Evolutionary conservation across 192 early-diverging fungal species (phyloP).

Genomic region (Rhizophagus sp.): DNA sequence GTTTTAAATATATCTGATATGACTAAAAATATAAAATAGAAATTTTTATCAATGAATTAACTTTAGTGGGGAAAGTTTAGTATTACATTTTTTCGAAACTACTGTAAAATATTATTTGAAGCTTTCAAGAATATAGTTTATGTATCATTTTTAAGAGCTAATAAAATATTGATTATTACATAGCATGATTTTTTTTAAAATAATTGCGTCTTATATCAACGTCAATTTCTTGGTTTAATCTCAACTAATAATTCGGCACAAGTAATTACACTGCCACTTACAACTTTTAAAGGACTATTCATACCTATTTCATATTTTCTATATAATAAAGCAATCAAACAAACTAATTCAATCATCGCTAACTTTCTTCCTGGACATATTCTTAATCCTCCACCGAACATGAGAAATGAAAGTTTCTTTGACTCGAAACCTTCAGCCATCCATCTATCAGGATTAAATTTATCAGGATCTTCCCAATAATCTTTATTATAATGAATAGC

Average conservation of each 20-base stretch:
- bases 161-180: no score
- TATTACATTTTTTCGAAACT: no score
- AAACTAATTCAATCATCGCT: not conserved
- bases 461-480: not conserved
- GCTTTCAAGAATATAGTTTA: no score
- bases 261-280: not conserved
- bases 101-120: no score
- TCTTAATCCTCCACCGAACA: slow-evolving; percentile 9
- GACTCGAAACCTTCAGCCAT: not conserved
- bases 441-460: not conserved
- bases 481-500: not conserved
- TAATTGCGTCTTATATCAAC: not conserved
- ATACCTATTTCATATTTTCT: slow-evolving; percentile 12
- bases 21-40: no score
- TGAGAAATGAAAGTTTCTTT: not conserved
- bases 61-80: no score
- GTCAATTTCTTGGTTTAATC: not conserved
- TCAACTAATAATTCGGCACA: not conserved
- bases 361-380: slow-evolving; percentile 12
- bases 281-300: not conserved
- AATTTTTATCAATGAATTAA: no score
- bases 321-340: not conserved
- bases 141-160: no score
- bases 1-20: no score
- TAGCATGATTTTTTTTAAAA: no score